Percentiles rank a stretch among this genome's conserved stretches.
phyloP scores from a whole-genome alignment of 2,329 filamentous ascomycete species.

The Aspergillus sp. region DNA sequence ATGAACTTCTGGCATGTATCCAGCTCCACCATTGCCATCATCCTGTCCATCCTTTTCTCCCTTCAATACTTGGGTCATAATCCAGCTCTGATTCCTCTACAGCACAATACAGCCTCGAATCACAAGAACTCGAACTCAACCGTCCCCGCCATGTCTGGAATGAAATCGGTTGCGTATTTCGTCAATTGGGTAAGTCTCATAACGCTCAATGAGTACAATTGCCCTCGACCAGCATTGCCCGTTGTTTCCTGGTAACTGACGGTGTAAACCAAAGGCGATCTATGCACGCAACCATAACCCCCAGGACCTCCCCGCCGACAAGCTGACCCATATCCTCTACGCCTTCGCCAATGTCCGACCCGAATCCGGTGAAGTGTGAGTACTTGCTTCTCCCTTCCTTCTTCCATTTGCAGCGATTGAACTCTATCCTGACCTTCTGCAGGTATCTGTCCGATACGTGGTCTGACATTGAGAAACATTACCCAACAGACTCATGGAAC shows the following conservation, averaged over 20 bases:
- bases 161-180: slow-evolving; percentile 42
- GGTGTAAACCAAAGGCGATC: slow-evolving; percentile 59
- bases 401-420: not conserved
- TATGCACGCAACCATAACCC: slow-evolving; percentile 81
- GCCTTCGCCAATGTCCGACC: slow-evolving; percentile 82
- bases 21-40: slow-evolving; percentile 5
- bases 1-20: slow-evolving; percentile 11
- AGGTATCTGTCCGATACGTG: slow-evolving; percentile 63
- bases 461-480: slow-evolving; percentile 69
- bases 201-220: not conserved
- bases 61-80: slow-evolving; percentile 14
- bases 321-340: slow-evolving; percentile 84
- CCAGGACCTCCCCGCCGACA: slow-evolving; percentile 74
- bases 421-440: slow-evolving; percentile 9
- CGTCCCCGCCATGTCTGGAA: slow-evolving; percentile 24
- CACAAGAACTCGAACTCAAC: slow-evolving; percentile 7
- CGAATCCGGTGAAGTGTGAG: slow-evolving; percentile 74
- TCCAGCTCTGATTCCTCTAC: slow-evolving; percentile 9
- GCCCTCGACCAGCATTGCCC: too few species aligned
- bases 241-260: not conserved
- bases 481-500: slow-evolving; percentile 64
- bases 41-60: slow-evolving; percentile 9
- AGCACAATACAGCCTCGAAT: slow-evolving; percentile 5
- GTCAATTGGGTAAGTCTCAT: slow-evolving; percentile 44
- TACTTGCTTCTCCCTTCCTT: not conserved